phyloP scores from a whole-genome alignment of 2,329 filamentous ascomycete genomes.

The Aspergillus thermomutatus region DNA sequence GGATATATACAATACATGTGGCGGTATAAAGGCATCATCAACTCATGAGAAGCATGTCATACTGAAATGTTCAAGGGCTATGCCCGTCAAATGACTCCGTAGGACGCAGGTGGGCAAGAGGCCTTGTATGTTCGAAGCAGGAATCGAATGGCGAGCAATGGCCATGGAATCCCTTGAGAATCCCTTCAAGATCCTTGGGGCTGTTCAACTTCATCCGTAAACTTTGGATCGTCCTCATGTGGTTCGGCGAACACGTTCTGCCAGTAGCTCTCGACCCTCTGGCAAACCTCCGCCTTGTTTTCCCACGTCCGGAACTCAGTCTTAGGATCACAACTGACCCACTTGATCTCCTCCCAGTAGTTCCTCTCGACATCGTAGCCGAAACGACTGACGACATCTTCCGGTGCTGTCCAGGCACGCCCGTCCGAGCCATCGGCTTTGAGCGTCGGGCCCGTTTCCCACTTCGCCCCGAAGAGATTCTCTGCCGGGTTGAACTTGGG shows the following conservation, averaged over 20 bases:
- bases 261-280: constrained; percentile 33
- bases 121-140: neutral
- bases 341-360: constrained; percentile 42
- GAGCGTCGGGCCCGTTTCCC: constrained; percentile 36
- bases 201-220: constrained; percentile 21
- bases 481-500: constrained; percentile 42
- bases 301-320: constrained; percentile 33
- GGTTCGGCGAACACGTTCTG: constrained; percentile 32
- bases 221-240: constrained; percentile 31
- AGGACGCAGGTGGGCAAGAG: neutral
- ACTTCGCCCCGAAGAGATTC: constrained; percentile 36
- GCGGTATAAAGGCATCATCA: constrained; percentile 1
- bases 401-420: constrained; percentile 35
- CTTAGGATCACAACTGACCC: constrained; percentile 38
- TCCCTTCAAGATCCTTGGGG: neutral
- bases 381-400: constrained; percentile 33
- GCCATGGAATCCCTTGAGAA: neutral
- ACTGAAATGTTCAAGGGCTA: neutral
- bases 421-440: constrained; percentile 34
- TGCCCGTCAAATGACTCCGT: neutral
- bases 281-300: constrained; percentile 28
- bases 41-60: constrained; percentile 7
- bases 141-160: too few relatives aligned
- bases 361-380: constrained; percentile 38
- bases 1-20: constrained; percentile 6